Percentiles rank a stretch among this genome's conserved stretches.
phyloP scores from a whole-genome alignment of 805 yeast genomes.

The Yarrowia bubula region DNA sequence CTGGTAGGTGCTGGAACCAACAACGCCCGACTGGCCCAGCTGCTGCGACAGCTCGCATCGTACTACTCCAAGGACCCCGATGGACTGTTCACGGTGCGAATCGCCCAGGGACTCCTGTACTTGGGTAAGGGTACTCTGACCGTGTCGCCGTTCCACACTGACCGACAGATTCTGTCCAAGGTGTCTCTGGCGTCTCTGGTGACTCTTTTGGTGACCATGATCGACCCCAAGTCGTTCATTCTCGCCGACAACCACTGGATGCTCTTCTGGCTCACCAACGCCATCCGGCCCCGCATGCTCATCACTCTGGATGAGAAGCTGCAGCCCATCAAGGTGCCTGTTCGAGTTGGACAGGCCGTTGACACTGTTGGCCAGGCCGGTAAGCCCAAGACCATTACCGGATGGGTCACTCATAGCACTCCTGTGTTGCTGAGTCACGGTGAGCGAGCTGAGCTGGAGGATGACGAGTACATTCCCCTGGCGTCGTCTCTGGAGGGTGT shows the following conservation, averaged over 20 bases:
- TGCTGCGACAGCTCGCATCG: constrained; percentile 89
- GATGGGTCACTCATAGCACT: constrained; percentile 98
- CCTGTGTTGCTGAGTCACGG: constrained; percentile 93
- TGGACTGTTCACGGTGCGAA: constrained; percentile 85
- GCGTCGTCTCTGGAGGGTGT: constrained; percentile 86
- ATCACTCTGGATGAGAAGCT: constrained; percentile 89
- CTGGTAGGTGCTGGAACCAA: constrained; percentile 98
- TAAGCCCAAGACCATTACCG: constrained; percentile 96
- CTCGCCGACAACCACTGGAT: constrained; percentile 72
- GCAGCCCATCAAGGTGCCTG: constrained; percentile 90
- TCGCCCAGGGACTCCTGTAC: constrained; percentile 93
- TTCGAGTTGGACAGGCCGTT: constrained; percentile 97
- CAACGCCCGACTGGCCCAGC: constrained; percentile 95
- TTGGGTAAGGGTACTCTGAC: constrained; percentile 95
- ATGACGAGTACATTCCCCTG: constrained; percentile 84
- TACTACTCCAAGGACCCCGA: constrained; percentile 90
- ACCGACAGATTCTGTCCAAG: constrained; percentile 80
- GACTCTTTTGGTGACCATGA: constrained; percentile 76
- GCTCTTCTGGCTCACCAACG: constrained; percentile 80
- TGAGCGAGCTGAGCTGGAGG: constrained; percentile 95
- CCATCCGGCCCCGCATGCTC: constrained; percentile 89
- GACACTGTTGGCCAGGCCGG: constrained; percentile 99
- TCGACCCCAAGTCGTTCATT: constrained; percentile 82
- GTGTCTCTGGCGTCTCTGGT: constrained; percentile 86
- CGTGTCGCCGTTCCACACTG: constrained; percentile 83